Conservation (phyloP, 78 protist species). For the Salpingoeca rosetta region DNA sequence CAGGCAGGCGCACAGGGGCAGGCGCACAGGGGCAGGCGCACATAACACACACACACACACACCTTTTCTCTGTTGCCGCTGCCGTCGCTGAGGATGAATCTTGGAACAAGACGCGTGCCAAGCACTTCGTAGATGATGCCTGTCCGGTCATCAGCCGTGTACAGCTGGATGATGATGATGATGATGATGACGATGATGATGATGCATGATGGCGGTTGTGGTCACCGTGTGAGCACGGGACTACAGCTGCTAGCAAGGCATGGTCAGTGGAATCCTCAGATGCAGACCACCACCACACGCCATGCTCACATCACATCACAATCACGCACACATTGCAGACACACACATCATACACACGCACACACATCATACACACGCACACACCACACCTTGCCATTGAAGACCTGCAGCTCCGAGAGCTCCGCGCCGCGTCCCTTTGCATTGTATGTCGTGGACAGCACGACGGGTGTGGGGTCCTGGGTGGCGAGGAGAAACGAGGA, state of each 20-base stretch:
- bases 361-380: no score
- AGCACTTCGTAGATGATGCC: neutral
- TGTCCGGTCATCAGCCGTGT: neutral
- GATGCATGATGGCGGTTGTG: neutral
- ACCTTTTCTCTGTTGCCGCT: no score
- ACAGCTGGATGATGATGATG: no score
- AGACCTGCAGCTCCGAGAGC: neutral
- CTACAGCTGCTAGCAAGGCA: neutral
- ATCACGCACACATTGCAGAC: no score
- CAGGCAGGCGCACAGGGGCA: no score
- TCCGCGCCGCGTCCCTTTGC: neutral
- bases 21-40: no score
- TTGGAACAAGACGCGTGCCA: neutral
- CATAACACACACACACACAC: no score
- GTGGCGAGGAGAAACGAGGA: neutral
- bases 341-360: no score
- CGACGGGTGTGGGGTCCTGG: neutral
- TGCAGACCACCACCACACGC: no score
- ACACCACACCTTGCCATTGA: neutral
- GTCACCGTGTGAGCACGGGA: neutral
- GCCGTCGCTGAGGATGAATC: neutral
- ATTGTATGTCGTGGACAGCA: neutral
- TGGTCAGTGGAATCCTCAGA: neutral
- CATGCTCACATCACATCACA: no score
- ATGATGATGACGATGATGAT: no score